Conservation (phyloP, 495 filamentous ascomycete genomes). For the Penicillium waksmanii region DNA sequence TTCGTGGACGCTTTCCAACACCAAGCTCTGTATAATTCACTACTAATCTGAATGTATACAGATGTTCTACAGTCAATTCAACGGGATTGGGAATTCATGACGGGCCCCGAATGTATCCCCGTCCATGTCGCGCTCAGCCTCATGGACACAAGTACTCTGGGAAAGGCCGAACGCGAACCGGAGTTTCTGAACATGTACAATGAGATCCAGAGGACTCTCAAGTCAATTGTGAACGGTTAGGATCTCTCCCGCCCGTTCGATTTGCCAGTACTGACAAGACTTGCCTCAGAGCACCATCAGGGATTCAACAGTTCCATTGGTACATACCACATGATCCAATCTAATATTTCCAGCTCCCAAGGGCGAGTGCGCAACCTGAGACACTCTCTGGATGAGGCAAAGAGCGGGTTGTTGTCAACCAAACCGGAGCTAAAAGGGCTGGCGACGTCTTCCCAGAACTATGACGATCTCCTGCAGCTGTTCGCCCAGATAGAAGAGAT, state of each 20-base stretch:
- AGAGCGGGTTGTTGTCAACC: constrained; percentile 77
- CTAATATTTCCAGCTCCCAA: constrained; percentile 88
- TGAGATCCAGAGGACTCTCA: constrained; percentile 86
- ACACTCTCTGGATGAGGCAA: constrained; percentile 80
- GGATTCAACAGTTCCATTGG: constrained; percentile 99
- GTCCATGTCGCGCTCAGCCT: constrained; percentile 91
- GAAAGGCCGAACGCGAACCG: constrained; percentile 82
- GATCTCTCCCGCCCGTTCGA: not conserved
- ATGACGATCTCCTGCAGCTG: constrained; percentile 86
- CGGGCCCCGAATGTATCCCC: constrained; percentile 81
- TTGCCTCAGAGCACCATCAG: constrained; percentile 81
- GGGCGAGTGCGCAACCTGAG: constrained; percentile 79
- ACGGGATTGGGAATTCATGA: constrained; percentile 90
- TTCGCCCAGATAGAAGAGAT: constrained; percentile 86
- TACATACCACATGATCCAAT: constrained; percentile 97
- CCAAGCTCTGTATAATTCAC: not conserved
- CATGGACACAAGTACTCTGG: constrained; percentile 91
- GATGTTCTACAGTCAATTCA: constrained; percentile 75
- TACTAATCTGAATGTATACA: constrained; percentile 13
- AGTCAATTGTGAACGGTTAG: constrained; percentile 85
- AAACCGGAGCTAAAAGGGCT: constrained; percentile 91
- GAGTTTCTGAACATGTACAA: constrained; percentile 80
- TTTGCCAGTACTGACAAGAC: constrained; percentile 12
- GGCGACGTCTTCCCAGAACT: constrained; percentile 82
- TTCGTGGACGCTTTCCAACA: constrained; percentile 19